Base-by-base conservation (phyloP, 1,284 basidiomycete genomes). In the Acaromyces ingoldii region DNA sequence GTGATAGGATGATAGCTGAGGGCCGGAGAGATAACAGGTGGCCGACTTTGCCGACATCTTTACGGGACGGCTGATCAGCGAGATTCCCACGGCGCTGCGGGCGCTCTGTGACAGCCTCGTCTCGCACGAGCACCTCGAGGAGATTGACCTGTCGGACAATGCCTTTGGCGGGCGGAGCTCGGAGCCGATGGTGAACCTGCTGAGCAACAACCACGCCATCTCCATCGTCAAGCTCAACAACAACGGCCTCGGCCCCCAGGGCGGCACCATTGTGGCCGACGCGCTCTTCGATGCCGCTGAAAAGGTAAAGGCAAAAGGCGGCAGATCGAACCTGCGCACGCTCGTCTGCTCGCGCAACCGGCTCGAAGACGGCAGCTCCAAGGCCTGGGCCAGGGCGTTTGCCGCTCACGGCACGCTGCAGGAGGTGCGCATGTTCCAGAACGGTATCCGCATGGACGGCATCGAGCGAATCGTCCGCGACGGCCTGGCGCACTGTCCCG, bases 31-130 rank as follows among this genome's bases (percentile, higher is more conserved):
- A n/a, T 22, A 21, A 13, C 53, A 96, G 91, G 79, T 95, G 51
- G 93, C 91, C 63, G 87, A 97, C 79, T 88, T 97, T 65, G 88
- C 91, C 42, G 95, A 97, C 79, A 93, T 98, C 78, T 98, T 98
- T 79, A 97, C 93, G 9, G 90, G 92, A 45, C 87, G 95, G 56
- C 82, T 96, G 64, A 97, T 97, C 79, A 82, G 84, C 57, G 93
- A 98, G 78, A 97, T 98, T 73, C 95, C 95, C 3, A 83, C 81
- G 64, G 89, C 93, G 2, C 84, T 98, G 39, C 82, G 85, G 33
- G 87, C 89, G 28, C 83, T 98, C 65, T 96, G 91, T 76, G 83
- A 90, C 69, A 85, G 90, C 13, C 83, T 98, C 53, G 85, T 84
- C 60, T 81, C 84, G 65, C 88, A 89, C 73, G 81, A 84, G 6